Percentiles rank a stretch among this genome's conserved stretches.
These are phyloP conservation scores for Phytopythium boreale DNA, from an alignment of 352 stramenopile genomes.

Conservation along the genomic window DNA sequence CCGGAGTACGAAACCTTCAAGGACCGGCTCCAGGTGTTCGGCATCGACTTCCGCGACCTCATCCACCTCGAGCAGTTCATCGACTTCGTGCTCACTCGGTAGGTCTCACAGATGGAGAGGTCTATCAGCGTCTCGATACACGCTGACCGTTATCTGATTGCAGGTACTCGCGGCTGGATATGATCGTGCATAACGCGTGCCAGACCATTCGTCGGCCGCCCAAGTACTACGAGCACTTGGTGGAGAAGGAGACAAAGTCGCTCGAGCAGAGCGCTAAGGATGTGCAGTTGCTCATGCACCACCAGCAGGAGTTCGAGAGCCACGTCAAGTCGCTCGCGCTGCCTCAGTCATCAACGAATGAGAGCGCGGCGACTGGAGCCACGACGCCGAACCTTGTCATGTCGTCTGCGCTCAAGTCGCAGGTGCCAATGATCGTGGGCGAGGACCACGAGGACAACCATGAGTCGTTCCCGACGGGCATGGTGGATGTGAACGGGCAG, in stretches of 20 bases:
- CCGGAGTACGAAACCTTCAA: conserved; percentile 93
- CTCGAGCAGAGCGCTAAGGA: conserved; percentile 46
- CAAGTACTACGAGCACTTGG: conserved; percentile 92
- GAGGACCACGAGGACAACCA: conserved; percentile 67
- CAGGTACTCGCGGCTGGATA: conserved; percentile 89
- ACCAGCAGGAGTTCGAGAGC: conserved; percentile 75
- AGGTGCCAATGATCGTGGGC: conserved; percentile 74
- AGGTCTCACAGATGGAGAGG: neutral
- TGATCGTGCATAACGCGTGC: conserved; percentile 98
- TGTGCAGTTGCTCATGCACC: conserved; percentile 70
- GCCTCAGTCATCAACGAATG: conserved; percentile 25
- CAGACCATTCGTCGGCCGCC: conserved; percentile 94
- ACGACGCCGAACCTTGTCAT: conserved; percentile 33
- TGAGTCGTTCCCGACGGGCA: conserved; percentile 59
- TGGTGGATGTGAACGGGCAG: conserved; percentile 95
- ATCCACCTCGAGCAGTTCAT: conserved; percentile 95
- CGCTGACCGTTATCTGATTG: neutral
- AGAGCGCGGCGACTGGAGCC: conserved; percentile 13
- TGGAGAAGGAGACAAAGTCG: conserved; percentile 79
- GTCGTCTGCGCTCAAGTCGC: conserved; percentile 81
- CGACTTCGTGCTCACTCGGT: conserved; percentile 73
- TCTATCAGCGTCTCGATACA: neutral
- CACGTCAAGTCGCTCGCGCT: conserved; percentile 63
- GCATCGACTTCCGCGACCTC: conserved; percentile 95
- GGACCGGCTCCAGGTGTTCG: conserved; percentile 93